A percentile compares a stretch with the other conserved stretches of the same genome.
These are phyloP conservation scores for Rhododendron henanense DNA, from an alignment of 148 eudicot species.

Conservation along the genomic window DNA sequence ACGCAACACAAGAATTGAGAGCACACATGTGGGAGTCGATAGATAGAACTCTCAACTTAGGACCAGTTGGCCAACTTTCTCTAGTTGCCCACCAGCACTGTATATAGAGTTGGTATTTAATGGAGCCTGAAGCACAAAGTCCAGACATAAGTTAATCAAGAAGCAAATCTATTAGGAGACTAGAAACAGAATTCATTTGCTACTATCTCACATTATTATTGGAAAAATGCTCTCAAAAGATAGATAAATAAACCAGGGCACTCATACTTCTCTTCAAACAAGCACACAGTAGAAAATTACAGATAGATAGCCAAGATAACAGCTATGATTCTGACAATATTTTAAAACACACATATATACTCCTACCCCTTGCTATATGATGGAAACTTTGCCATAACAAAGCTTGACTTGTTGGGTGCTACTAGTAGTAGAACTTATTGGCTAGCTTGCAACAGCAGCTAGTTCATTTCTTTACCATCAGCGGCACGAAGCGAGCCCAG, in stretches of 20 bases:
- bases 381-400: neutral
- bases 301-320: neutral
- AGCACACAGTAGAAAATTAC: neutral
- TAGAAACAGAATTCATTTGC: neutral
- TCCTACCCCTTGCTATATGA: neutral
- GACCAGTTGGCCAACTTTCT: neutral
- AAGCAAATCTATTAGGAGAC: neutral
- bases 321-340: neutral
- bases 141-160: neutral
- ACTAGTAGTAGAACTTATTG: neutral
- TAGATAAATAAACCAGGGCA: neutral
- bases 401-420: neutral
- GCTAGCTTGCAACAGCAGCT: neutral
- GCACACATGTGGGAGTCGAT: neutral
- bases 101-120: neutral
- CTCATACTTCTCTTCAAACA: neutral
- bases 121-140: neutral
- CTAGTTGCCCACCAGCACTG: neutral
- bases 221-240: neutral
- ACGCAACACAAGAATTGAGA: neutral
- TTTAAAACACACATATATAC: neutral
- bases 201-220: neutral
- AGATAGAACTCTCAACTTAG: neutral
- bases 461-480: conserved; percentile 79
- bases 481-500: conserved; percentile 95